Evolutionary conservation across 1,139 yeast genomes (phyloP).

Genomic region (Arxiozyma heterogenica): DNA sequence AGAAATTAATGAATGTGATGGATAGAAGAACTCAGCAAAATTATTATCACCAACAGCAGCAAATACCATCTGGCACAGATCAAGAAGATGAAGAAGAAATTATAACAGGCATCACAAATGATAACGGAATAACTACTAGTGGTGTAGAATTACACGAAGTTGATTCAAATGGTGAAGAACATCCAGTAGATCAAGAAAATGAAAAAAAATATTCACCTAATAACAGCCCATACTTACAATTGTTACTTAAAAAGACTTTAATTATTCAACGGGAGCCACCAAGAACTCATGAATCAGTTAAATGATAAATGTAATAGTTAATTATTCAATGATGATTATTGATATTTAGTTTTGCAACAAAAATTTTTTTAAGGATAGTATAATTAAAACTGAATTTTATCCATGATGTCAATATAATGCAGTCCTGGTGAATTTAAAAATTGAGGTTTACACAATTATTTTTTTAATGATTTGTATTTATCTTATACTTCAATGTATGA

Average conservation of each 20-base stretch:
- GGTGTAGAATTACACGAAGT: conserved; percentile 1
- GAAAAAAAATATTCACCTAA: background rate
- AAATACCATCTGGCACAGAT: background rate
- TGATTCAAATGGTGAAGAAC: background rate
- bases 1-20: conserved; percentile 67
- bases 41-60: background rate
- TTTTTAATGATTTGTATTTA: background rate
- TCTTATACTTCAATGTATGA: background rate
- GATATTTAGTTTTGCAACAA: no score
- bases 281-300: conserved; percentile 22
- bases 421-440: background rate
- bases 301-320: conserved; percentile 5
- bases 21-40: conserved; percentile 12
- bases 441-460: background rate
- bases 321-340: no score
- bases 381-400: background rate
- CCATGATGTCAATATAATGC: background rate
- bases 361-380: no score
- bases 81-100: conserved; percentile 8
- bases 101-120: background rate
- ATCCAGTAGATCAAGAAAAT: background rate
- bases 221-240: conserved; percentile 39
- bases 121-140: background rate
- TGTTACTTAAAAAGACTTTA: conserved; percentile 48
- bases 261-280: conserved; percentile 58